Conservation (phyloP, 2,329 filamentous ascomycete species). For the Exophiala sideris region DNA sequence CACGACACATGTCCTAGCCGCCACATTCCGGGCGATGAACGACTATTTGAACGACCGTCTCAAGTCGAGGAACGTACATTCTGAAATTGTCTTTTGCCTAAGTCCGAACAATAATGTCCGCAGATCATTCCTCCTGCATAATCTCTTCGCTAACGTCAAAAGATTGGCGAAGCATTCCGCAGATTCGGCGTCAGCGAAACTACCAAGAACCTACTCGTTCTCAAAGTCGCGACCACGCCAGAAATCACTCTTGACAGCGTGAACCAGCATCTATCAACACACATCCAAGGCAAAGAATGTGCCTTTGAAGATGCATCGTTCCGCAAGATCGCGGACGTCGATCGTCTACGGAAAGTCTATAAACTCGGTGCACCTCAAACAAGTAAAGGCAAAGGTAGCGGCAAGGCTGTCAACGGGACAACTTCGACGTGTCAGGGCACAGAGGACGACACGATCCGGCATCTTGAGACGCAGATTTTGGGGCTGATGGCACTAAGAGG, state of each 20-base stretch:
- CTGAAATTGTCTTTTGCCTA: constrained; percentile 78
- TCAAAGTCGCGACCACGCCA: constrained; percentile 67
- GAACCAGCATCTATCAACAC: constrained; percentile 57
- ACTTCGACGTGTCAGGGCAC: background rate
- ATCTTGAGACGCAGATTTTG: constrained; percentile 67
- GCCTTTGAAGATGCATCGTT: constrained; percentile 65
- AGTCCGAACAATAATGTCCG: constrained; percentile 72
- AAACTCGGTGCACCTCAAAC: constrained; percentile 59
- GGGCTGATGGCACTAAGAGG: constrained; percentile 76
- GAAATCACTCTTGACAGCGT: constrained; percentile 47
- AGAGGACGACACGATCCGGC: constrained; percentile 39
- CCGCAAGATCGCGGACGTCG: constrained; percentile 57
- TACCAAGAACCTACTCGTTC: constrained; percentile 69
- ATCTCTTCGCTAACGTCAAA: constrained; percentile 5
- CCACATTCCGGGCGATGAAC: constrained; percentile 73
- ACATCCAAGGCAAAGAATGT: constrained; percentile 60
- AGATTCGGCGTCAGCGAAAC: constrained; percentile 74
- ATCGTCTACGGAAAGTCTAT: constrained; percentile 77
- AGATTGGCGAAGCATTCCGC: constrained; percentile 91
- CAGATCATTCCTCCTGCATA: constrained; percentile 41
- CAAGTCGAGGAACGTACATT: constrained; percentile 82
- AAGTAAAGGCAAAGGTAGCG: constrained; percentile 26
- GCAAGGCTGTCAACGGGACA: constrained; percentile 20
- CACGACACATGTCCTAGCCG: constrained; percentile 68
- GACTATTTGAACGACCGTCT: constrained; percentile 59